Conservation (phyloP, 257 asterid genomes). For the Nicotiana sylvestris region DNA sequence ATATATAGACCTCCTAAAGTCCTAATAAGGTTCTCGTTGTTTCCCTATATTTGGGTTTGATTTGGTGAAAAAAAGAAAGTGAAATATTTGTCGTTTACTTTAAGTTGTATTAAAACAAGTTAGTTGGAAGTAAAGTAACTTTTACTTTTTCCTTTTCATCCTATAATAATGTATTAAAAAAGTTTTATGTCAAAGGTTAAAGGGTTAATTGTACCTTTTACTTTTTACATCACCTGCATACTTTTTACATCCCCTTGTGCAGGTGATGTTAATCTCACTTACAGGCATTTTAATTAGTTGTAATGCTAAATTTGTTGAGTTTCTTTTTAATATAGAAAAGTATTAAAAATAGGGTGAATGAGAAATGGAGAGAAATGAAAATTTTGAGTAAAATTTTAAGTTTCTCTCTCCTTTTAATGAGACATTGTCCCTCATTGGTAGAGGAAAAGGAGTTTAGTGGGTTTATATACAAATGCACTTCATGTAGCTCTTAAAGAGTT, state of each 20-base stretch:
- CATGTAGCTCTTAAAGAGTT: too few relatives aligned
- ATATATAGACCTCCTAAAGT: background rate
- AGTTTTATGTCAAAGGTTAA: background rate
- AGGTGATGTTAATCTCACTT: background rate
- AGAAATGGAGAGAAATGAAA: too few relatives aligned
- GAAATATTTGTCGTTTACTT: background rate
- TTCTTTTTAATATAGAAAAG: too few relatives aligned
- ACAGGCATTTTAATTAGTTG: background rate
- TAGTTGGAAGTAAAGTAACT: background rate
- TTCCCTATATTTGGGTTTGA: background rate
- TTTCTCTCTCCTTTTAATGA: too few relatives aligned
- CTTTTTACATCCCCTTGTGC: background rate
- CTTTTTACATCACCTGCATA: background rate
- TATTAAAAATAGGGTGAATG: too few relatives aligned
- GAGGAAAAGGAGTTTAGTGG: too few relatives aligned
- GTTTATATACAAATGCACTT: too few relatives aligned
- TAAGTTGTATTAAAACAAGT: background rate
- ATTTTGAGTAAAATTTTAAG: too few relatives aligned
- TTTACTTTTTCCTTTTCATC: slow-evolving; percentile 2
- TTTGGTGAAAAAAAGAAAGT: background rate
- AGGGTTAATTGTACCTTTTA: background rate
- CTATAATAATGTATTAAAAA: background rate
- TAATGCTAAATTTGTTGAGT: background rate
- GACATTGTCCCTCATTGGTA: too few relatives aligned
- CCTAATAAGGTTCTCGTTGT: background rate